Evolutionary conservation across 495 filamentous ascomycete species (phyloP), one percentile per base, ranked within the genome.

Genomic region (Daldinia childiae): DNA sequence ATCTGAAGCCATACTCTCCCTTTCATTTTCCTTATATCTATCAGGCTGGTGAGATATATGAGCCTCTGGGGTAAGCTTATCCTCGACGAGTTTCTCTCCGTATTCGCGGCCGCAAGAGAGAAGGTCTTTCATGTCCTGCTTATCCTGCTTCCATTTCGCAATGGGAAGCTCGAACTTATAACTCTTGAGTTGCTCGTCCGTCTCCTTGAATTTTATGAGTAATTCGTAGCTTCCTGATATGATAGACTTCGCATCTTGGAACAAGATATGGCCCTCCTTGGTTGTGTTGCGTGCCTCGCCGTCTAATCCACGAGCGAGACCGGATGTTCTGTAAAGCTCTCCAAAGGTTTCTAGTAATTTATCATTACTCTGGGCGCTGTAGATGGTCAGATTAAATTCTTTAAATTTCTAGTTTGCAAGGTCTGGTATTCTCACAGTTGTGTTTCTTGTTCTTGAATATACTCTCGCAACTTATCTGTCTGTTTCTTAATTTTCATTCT

Each of bases 121-220:
- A 62, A 83, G 45, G 39, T 77, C 73, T 21, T 71, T 74, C 55
- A 78, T 74, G 1, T 78, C 67, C 50, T 74, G 58, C 15, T 75
- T 71, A 38, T 83, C 82, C 45, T 81, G 62, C 62, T 73, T 69
- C 81, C 81, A 83, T 19, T 58, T 70, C 43, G 71, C 73, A 9
- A 66, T 70, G 2, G 78, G 81, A 15, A 74, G 52, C 1, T 63
- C 60, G 8, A 76, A 17, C 30, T 72, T 71, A 6, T 74, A 55
- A 1, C 58, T 52, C n/a, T 71, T 64, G 7, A 75, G 65, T 52
- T 59, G 70, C 24, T 76, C 72, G 9, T 75, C 65, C 12, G 68
- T 57, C 24, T 70, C 67, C 34, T 76, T 74, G 67, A 79, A 80
- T 1, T 65, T 51, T 34, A 57, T 62, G 12, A 77, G 36, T 12